Evolutionary conservation across 208 protist species (phyloP).

Genomic region (Trypanosoma avium): DNA sequence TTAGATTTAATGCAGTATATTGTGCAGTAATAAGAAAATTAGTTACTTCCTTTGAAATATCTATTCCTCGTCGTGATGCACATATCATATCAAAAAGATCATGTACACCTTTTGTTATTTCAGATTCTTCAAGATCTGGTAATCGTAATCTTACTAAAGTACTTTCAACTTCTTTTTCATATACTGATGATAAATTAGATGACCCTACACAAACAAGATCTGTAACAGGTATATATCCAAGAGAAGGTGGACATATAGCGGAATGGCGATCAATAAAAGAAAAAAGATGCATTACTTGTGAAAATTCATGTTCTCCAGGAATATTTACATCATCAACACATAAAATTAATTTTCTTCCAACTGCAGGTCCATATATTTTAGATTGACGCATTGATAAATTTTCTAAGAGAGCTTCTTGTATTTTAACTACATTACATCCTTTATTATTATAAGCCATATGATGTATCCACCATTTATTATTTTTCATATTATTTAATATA

Average conservation of each 20-base stretch:
- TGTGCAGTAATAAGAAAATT: slow-evolving; percentile 57
- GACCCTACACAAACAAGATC: slow-evolving; percentile 66
- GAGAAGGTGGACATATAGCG: slow-evolving; percentile 56
- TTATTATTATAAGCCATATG: slow-evolving; percentile 52
- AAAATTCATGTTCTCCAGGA: slow-evolving; percentile 24
- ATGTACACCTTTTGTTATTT: slow-evolving; percentile 53
- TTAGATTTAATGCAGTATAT: slow-evolving; percentile 9
- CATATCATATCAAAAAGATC: slow-evolving; percentile 59
- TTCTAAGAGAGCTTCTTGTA: slow-evolving; percentile 63
- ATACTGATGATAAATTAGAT: slow-evolving; percentile 10
- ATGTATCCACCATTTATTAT: slow-evolving; percentile 58
- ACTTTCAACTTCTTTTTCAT: slow-evolving; percentile 13
- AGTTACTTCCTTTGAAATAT: slow-evolving; percentile 40
- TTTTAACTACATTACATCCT: slow-evolving; percentile 36
- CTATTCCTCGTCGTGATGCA: slow-evolving; percentile 45
- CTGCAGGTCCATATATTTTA: slow-evolving; percentile 50
- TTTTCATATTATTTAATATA: slow-evolving; percentile 54
- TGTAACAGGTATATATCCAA: slow-evolving; percentile 48
- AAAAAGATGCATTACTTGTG: slow-evolving; percentile 52
- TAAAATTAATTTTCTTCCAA: slow-evolving; percentile 71
- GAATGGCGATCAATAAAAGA: slow-evolving; percentile 64
- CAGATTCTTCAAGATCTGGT: slow-evolving; percentile 53
- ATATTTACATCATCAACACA: slow-evolving; percentile 88
- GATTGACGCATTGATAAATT: slow-evolving; percentile 46
- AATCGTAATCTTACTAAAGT: slow-evolving; percentile 36